Conservation (phyloP, 257 asterid species). For the Voacanga thouarsii region DNA sequence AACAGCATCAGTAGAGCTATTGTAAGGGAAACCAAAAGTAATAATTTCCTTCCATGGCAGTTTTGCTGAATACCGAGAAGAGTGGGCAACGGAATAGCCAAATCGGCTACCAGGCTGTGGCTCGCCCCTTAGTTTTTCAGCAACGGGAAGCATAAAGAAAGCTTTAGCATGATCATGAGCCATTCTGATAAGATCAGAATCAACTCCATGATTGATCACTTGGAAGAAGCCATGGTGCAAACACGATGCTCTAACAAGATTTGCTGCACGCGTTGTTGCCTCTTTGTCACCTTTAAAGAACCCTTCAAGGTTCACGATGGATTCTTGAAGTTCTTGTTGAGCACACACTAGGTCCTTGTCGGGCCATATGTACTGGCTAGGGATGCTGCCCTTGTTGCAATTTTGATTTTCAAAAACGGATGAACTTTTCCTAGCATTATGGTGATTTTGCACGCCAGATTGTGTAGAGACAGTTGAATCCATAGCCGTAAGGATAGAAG, state of each 20-base stretch:
- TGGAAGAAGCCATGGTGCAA: conserved; percentile 66
- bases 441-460: background rate
- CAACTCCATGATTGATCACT: conserved; percentile 75
- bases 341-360: conserved; percentile 37
- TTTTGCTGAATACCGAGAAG: conserved; percentile 48
- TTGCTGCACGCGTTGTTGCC: conserved; percentile 30
- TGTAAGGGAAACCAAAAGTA: conserved; percentile 45
- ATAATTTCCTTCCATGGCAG: conserved; percentile 87
- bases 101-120: conserved; percentile 37
- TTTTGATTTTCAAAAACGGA: background rate
- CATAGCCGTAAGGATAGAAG: background rate
- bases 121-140: conserved; percentile 27
- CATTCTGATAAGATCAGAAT: conserved; percentile 20
- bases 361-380: conserved; percentile 51
- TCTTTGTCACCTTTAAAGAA: conserved; percentile 38
- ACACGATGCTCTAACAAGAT: conserved; percentile 44
- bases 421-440: background rate
- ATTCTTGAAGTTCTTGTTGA: conserved; percentile 33
- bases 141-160: conserved; percentile 52
- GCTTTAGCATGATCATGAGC: conserved; percentile 41
- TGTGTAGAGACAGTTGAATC: background rate
- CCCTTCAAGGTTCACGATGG: conserved; percentile 51
- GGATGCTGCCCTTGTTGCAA: background rate
- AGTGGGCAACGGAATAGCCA: conserved; percentile 74
- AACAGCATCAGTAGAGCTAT: conserved; percentile 12